Conservation (phyloP, 192 early-diverging fungal genomes). For the Mortierella claussenii region DNA sequence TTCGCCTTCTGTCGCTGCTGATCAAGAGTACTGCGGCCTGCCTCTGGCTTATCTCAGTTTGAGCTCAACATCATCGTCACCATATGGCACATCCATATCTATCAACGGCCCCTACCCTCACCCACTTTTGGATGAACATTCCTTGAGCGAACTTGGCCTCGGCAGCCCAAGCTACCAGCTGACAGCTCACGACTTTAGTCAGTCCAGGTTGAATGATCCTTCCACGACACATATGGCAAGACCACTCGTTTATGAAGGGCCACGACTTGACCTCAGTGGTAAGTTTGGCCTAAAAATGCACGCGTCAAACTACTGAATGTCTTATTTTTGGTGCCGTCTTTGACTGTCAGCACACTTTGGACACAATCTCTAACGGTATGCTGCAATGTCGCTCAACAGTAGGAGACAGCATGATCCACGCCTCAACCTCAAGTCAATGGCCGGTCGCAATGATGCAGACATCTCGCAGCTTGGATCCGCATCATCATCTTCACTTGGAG, state of each 20-base stretch:
- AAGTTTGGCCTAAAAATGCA: neutral
- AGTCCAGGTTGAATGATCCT: neutral
- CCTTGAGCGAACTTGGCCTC: constrained; percentile 1
- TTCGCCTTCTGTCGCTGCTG: constrained; percentile 9
- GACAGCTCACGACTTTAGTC: constrained; percentile 3
- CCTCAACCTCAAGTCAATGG: neutral
- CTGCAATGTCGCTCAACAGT: too few species aligned
- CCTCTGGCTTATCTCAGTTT: constrained; percentile 14
- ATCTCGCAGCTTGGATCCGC: neutral
- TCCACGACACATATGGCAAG: neutral
- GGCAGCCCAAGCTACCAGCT: neutral
- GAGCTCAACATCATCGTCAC: neutral
- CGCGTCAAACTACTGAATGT: too few species aligned
- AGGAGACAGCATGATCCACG: too few species aligned
- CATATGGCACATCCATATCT: constrained; percentile 4
- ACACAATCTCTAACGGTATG: too few species aligned
- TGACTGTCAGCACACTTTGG: too few species aligned
- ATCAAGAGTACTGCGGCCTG: neutral
- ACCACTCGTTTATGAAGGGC: neutral
- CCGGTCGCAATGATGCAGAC: neutral
- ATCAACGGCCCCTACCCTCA: neutral
- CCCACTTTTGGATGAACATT: neutral
- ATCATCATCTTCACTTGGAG: constrained; percentile 2
- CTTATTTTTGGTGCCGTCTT: too few species aligned
- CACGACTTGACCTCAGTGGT: neutral